Evolutionary conservation across 352 stramenopile species (phyloP).

Genomic region (Phytopythium aichiense): DNA sequence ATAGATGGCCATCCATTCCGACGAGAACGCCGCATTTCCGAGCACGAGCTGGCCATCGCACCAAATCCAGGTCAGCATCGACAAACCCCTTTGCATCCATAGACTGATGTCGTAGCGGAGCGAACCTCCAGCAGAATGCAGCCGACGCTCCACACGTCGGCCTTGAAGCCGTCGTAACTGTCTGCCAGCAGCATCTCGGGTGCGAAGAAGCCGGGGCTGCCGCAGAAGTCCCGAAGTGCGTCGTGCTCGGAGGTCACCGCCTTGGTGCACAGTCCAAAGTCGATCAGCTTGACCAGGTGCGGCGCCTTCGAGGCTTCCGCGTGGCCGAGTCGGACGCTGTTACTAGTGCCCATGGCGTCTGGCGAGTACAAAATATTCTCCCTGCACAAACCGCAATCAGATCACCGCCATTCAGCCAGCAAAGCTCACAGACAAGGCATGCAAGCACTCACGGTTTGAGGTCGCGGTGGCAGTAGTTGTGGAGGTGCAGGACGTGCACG

Average conservation of each 20-base stretch:
- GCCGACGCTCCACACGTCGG: slow-evolving; percentile 83
- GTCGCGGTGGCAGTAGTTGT: slow-evolving; percentile 77
- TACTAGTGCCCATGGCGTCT: slow-evolving; percentile 8
- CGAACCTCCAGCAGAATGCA: slow-evolving; percentile 79
- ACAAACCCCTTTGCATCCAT: not conserved
- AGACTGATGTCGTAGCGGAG: not conserved
- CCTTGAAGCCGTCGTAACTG: slow-evolving; percentile 66
- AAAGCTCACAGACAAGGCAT: not conserved
- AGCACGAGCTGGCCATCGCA: slow-evolving; percentile 46
- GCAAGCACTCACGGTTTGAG: slow-evolving; percentile 54
- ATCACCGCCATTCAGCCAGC: not conserved
- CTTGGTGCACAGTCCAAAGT: slow-evolving; percentile 78
- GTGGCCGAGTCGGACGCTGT: not conserved
- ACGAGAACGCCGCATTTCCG: slow-evolving; percentile 73
- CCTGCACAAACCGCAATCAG: slow-evolving; percentile 12
- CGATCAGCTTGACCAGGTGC: slow-evolving; percentile 65
- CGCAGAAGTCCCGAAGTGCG: slow-evolving; percentile 70
- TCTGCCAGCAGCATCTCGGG: slow-evolving; percentile 71
- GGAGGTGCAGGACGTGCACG: slow-evolving; percentile 47
- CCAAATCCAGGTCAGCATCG: not conserved
- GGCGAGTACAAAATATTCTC: slow-evolving; percentile 72
- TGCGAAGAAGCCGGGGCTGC: slow-evolving; percentile 81
- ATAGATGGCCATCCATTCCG: slow-evolving; percentile 85
- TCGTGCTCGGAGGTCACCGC: slow-evolving; percentile 24
- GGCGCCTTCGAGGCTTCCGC: not conserved